Percentiles rank a stretch among this genome's conserved stretches.
phyloP scores from a whole-genome alignment of 495 filamentous ascomycete genomes.

The Trichocladium uniseriatum region DNA sequence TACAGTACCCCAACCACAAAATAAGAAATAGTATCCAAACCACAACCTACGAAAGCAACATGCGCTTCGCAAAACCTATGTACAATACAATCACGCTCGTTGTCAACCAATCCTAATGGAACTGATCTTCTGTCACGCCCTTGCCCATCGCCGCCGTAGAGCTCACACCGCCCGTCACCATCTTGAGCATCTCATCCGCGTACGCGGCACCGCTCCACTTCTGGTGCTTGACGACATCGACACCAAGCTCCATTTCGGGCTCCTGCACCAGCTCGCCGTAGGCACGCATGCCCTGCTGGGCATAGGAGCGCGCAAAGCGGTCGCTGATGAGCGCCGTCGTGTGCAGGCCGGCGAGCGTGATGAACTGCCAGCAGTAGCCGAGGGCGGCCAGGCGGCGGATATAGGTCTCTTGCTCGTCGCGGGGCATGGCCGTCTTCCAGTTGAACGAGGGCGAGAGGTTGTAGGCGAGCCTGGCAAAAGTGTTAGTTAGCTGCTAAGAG shows the following conservation, averaged over 20 bases:
- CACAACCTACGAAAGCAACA: too few species aligned
- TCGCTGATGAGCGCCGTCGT: constrained; percentile 86
- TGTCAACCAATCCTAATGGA: too few species aligned
- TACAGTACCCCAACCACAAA: too few species aligned
- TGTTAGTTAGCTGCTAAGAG: constrained; percentile 8
- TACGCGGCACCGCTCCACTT: constrained; percentile 97
- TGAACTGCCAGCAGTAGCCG: constrained; percentile 99
- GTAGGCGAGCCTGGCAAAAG: constrained; percentile 63
- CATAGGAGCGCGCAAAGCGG: constrained; percentile 76
- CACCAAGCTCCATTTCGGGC: constrained; percentile 81
- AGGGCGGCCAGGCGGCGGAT: constrained; percentile 78
- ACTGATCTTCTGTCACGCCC: constrained; percentile 97
- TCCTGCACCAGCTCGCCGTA: constrained; percentile 97
- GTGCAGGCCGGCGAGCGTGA: constrained; percentile 96
- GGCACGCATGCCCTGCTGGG: constrained; percentile 80
- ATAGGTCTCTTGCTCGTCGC: constrained; percentile 91
- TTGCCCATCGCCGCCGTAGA: constrained; percentile 92
- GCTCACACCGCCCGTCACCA: constrained; percentile 91
- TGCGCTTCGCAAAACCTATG: too few species aligned
- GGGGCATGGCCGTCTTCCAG: constrained; percentile 96
- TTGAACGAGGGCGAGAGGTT: constrained; percentile 98
- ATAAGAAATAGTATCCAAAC: too few species aligned
- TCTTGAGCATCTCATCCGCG: constrained; percentile 87
- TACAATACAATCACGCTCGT: too few species aligned
- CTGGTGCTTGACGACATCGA: constrained; percentile 97